A percentile compares a stretch with the other conserved stretches of the same genome.
Conservation (phyloP, 305 asterid species). For the Fraxinus velutina region DNA sequence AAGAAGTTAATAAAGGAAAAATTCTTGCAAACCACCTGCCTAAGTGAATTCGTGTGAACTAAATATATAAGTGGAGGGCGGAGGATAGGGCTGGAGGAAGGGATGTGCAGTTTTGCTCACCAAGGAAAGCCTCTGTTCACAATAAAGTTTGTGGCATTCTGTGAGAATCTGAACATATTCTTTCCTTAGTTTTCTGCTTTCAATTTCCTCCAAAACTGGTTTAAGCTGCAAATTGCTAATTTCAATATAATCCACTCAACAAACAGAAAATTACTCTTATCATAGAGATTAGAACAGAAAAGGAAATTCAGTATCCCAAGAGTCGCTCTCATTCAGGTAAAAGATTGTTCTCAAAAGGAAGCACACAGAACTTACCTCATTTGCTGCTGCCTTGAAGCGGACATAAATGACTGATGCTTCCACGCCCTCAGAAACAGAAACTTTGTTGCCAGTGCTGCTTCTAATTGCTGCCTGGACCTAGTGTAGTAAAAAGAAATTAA, state of each 20-base stretch:
- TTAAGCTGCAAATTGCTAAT: conserved; percentile 64
- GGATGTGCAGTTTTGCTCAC: conserved; percentile 42
- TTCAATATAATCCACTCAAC: conserved; percentile 22
- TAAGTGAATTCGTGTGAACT: conserved; percentile 8
- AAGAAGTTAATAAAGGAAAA: conserved; percentile 15
- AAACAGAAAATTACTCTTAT: conserved; percentile 7
- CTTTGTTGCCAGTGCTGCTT: conserved; percentile 66
- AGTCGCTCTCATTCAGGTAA: conserved; percentile 16
- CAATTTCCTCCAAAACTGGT: conserved; percentile 89
- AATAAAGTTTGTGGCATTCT: conserved; percentile 93
- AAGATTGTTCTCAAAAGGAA: conserved; percentile 10
- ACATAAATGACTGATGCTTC: conserved; percentile 93
- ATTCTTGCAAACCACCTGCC: conserved; percentile 5
- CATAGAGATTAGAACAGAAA: not conserved
- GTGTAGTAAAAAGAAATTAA: conserved; percentile 13
- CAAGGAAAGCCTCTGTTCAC: conserved; percentile 93
- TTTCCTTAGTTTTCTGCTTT: conserved; percentile 86
- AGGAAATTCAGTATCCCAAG: not conserved
- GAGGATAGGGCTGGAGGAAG: not conserved
- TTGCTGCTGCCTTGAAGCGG: conserved; percentile 96
- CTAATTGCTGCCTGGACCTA: conserved; percentile 83
- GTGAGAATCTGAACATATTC: conserved; percentile 85
- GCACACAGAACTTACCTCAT: conserved; percentile 54
- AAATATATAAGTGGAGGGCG: not conserved
- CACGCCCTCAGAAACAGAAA: conserved; percentile 83